phyloP scores from a whole-genome alignment of 2,329 filamentous ascomycete genomes.

The Arachnopeziza araneosa region DNA sequence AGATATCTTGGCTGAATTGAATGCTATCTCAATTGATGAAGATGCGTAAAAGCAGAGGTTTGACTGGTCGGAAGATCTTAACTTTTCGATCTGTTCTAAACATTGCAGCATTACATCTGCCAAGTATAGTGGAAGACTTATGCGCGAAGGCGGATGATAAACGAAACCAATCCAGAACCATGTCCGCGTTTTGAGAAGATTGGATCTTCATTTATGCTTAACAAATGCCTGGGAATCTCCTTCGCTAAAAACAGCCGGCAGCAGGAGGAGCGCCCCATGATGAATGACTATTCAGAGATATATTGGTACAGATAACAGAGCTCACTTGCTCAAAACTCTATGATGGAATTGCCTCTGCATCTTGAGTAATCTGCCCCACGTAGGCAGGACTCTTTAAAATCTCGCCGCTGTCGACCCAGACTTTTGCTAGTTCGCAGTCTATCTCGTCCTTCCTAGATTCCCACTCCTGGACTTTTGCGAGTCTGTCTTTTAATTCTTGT shows the following conservation, averaged over 20 bases:
- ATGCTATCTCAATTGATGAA: background rate
- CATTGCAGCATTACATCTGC: background rate
- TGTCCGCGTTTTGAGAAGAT: constrained; percentile 4
- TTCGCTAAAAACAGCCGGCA: background rate
- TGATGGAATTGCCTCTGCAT: background rate
- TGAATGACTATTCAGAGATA: background rate
- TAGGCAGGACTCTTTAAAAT: constrained; percentile 16
- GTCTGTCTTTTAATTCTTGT: constrained; percentile 71
- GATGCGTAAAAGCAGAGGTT: background rate
- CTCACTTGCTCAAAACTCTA: background rate
- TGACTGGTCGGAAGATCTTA: background rate
- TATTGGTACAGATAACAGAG: background rate
- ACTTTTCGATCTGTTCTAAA: background rate
- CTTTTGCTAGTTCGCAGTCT: constrained; percentile 64
- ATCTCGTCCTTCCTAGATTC: constrained; percentile 74
- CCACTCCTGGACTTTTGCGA: constrained; percentile 80
- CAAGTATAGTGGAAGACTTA: background rate
- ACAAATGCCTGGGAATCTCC: background rate
- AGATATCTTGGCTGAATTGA: constrained; percentile 5
- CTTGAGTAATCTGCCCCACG: constrained; percentile 1
- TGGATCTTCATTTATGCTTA: constrained; percentile 4
- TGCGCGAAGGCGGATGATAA: background rate
- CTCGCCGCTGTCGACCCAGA: constrained; percentile 31
- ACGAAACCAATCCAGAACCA: background rate
- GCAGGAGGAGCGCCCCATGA: background rate